Evolutionary conservation across 2,329 filamentous ascomycete species (phyloP).

Genomic region (Exserohilum turcica): DNA sequence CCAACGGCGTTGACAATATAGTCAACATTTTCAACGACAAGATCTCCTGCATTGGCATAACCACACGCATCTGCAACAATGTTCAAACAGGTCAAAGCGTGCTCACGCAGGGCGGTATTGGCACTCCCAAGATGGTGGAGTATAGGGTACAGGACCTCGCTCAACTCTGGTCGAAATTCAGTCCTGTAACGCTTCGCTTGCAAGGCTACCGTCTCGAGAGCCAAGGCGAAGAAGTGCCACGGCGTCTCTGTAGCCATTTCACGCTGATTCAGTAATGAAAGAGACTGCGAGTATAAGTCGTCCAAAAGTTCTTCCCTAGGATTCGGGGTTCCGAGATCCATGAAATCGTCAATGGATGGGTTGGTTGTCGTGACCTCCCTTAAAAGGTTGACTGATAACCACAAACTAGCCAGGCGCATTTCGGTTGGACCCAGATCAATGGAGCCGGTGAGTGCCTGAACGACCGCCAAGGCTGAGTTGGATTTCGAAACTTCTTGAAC

Average conservation of each 20-base stretch:
- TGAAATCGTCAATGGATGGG: conserved; percentile 67
- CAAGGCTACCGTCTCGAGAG: conserved; percentile 79
- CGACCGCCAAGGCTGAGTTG: conserved; percentile 56
- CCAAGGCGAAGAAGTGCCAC: conserved; percentile 77
- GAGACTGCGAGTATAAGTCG: conserved; percentile 72
- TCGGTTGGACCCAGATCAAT: conserved; percentile 63
- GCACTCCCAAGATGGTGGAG: conserved; percentile 82
- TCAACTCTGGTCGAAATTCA: conserved; percentile 80
- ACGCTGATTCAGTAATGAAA: conserved; percentile 61
- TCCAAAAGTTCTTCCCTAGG: conserved; percentile 51
- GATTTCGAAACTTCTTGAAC: conserved; percentile 61
- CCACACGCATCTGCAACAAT: conserved; percentile 75
- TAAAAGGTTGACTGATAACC: conserved; percentile 77
- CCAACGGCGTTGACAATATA: conserved; percentile 95
- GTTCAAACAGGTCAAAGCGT: conserved; percentile 84
- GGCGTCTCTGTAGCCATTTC: conserved; percentile 54
- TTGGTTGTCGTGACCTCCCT: conserved; percentile 61
- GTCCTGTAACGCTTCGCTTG: conserved; percentile 70
- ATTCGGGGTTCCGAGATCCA: conserved; percentile 57
- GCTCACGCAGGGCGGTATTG: conserved; percentile 69
- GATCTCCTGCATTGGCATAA: conserved; percentile 73
- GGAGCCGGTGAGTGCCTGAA: conserved; percentile 68
- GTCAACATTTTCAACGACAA: conserved; percentile 90
- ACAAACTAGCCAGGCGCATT: conserved; percentile 72
- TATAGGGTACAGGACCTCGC: conserved; percentile 91